Evolutionary conservation across 345 rosid genomes (phyloP).

Genomic region (Cochlearia excelsa): DNA sequence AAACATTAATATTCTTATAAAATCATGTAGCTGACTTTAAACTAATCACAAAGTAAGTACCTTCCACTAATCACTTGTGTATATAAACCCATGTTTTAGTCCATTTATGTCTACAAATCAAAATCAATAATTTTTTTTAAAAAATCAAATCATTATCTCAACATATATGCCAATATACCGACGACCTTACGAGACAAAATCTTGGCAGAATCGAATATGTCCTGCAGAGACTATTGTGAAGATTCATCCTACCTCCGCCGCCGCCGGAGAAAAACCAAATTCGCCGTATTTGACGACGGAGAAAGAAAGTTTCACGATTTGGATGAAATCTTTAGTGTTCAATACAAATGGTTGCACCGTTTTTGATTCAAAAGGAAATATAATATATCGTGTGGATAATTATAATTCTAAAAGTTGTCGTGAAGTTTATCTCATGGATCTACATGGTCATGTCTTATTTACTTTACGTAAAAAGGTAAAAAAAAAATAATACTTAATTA

Average conservation of each 20-base stretch:
- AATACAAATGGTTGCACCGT: conserved; percentile 62
- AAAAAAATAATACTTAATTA: not conserved
- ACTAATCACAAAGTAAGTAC: conserved; percentile 19
- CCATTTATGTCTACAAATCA: conserved; percentile 21
- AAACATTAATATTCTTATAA: too few species aligned
- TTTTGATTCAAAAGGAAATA: conserved; percentile 47
- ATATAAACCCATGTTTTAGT: conserved; percentile 20
- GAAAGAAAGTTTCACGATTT: conserved; percentile 54
- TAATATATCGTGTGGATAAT: conserved; percentile 64
- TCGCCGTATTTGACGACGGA: conserved; percentile 43
- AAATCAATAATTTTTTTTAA: not conserved
- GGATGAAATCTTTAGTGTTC: conserved; percentile 66
- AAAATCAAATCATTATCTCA: not conserved
- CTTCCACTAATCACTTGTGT: conserved; percentile 21
- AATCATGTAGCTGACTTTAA: conserved; percentile 31
- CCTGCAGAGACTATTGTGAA: conserved; percentile 33
- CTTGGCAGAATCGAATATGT: conserved; percentile 33
- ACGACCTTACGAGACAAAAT: conserved; percentile 35
- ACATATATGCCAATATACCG: conserved; percentile 30
- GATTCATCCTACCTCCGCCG: conserved; percentile 21
- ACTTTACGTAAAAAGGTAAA: conserved; percentile 51
- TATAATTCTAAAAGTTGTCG: conserved; percentile 43
- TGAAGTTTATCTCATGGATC: conserved; percentile 61
- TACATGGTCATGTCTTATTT: conserved; percentile 47
- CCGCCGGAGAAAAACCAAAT: conserved; percentile 11